These are phyloP conservation scores for Ilyonectria mors-panacis DNA, from an alignment of 2,329 filamentous ascomycete species.

Conservation along the genomic window DNA sequence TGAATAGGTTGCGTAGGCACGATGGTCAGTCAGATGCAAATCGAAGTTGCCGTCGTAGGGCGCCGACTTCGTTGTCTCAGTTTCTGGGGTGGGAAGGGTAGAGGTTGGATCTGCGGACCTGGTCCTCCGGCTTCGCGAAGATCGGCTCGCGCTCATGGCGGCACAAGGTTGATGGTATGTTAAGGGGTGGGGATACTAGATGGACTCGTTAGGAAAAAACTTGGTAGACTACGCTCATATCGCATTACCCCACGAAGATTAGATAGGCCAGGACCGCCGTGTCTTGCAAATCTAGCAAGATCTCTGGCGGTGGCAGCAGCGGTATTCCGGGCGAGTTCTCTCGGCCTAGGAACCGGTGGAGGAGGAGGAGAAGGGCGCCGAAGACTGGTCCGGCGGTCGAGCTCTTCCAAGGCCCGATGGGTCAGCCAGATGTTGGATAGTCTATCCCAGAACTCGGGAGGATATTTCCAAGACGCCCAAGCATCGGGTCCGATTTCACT, in stretches of 20 bases:
- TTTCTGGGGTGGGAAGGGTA: not conserved
- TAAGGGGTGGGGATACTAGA: not conserved
- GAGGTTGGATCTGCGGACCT: slow-evolving; percentile 26
- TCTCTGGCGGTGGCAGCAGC: not conserved
- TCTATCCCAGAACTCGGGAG: slow-evolving; percentile 29
- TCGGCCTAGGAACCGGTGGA: not conserved
- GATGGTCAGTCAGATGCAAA: slow-evolving; percentile 54
- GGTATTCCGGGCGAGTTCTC: slow-evolving; percentile 1
- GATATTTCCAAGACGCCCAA: slow-evolving; percentile 13
- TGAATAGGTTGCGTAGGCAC: slow-evolving; percentile 48
- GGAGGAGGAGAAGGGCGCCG: not conserved
- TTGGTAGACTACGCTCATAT: not conserved
- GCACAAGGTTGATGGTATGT: not conserved
- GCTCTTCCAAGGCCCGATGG: slow-evolving; percentile 22
- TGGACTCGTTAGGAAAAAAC: not conserved
- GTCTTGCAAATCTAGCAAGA: slow-evolving; percentile 43
- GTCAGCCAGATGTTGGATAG: slow-evolving; percentile 17
- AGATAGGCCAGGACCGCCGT: slow-evolving; percentile 45
- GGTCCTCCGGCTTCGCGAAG: slow-evolving; percentile 28
- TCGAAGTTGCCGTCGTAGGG: slow-evolving; percentile 54
- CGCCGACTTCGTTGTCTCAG: slow-evolving; percentile 30
- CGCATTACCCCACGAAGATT: slow-evolving; percentile 37
- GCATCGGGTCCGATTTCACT: not conserved
- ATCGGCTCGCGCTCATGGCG: slow-evolving; percentile 27
- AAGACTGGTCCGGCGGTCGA: slow-evolving; percentile 15